A percentile compares a stretch with the other conserved stretches of the same genome.
These are phyloP conservation scores for Adansonia grandidieri DNA, from an alignment of 441 rosid species.

Conservation along the genomic window DNA sequence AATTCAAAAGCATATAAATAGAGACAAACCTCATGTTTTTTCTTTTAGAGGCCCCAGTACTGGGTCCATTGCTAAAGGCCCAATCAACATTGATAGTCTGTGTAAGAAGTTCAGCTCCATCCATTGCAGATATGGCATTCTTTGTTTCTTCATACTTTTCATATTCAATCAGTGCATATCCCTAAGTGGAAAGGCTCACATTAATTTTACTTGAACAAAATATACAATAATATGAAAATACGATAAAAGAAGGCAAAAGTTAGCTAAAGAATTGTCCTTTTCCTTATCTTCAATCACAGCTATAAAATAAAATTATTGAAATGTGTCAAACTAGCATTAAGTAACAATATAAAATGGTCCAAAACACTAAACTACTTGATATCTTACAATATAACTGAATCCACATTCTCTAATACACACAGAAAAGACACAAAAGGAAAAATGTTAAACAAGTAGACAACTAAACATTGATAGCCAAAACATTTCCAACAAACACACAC, in stretches of 20 bases:
- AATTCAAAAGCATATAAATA: conserved; percentile 13
- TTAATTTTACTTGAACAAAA: conserved; percentile 3
- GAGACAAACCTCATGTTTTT: conserved; percentile 73
- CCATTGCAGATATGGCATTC: conserved; percentile 72
- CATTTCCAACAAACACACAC: not conserved
- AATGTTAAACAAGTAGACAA: not conserved
- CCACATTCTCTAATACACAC: not conserved
- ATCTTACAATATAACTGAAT: not conserved
- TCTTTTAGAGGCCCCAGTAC: conserved; percentile 58
- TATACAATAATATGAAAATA: not conserved
- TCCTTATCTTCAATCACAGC: conserved; percentile 2
- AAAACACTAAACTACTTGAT: not conserved
- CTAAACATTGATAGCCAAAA: not conserved
- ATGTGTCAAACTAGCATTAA: not conserved
- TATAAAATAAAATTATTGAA: not conserved
- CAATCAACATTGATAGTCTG: conserved; percentile 79
- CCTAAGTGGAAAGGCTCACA: conserved; percentile 43
- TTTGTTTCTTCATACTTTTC: conserved; percentile 91
- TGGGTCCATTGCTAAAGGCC: conserved; percentile 94
- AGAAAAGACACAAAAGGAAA: not conserved
- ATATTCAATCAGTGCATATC: conserved; percentile 90
- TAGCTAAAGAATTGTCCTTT: not conserved
- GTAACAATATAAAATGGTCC: not conserved
- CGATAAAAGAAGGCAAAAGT: not conserved
- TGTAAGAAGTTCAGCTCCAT: conserved; percentile 74